Evolutionary conservation across 306 rosid species (phyloP).

Genomic region (barrel medic (Medicago truncatula)): DNA sequence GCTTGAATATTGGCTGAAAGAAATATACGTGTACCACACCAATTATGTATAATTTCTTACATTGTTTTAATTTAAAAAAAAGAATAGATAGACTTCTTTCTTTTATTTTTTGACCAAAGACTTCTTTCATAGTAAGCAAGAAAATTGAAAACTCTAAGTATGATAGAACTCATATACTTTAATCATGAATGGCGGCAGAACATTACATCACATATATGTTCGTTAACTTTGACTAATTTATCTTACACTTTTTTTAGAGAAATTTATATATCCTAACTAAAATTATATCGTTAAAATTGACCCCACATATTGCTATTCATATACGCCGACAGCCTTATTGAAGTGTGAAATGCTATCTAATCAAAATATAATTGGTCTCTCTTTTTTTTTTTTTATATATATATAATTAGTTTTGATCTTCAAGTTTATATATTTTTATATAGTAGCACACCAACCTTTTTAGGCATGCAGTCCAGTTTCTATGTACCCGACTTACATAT

Average conservation of each 20-base stretch:
- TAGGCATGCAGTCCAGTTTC: conserved; percentile 43
- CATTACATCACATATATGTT: neutral
- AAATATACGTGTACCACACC: neutral
- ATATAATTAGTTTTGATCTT: neutral
- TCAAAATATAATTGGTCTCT: conserved; percentile 36
- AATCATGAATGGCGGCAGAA: neutral
- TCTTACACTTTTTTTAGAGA: neutral
- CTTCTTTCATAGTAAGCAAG: neutral
- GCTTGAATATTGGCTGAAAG: too few relatives aligned
- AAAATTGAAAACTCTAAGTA: neutral
- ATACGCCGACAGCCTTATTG: conserved; percentile 19
- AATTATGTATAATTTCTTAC: neutral
- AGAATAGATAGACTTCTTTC: neutral
- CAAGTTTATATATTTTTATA: neutral
- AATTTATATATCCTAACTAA: neutral
- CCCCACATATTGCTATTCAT: neutral
- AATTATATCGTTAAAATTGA: neutral
- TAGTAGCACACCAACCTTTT: conserved; percentile 36
- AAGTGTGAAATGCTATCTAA: conserved; percentile 31
- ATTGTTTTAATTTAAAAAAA: too few relatives aligned
- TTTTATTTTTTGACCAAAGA: neutral
- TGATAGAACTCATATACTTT: neutral
- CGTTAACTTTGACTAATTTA: neutral
- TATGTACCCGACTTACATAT: conserved; percentile 36
- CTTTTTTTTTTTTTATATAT: conserved; percentile 9